Base-by-base conservation (phyloP, 140 eudicot species). In the Bidens hawaiensis region DNA sequence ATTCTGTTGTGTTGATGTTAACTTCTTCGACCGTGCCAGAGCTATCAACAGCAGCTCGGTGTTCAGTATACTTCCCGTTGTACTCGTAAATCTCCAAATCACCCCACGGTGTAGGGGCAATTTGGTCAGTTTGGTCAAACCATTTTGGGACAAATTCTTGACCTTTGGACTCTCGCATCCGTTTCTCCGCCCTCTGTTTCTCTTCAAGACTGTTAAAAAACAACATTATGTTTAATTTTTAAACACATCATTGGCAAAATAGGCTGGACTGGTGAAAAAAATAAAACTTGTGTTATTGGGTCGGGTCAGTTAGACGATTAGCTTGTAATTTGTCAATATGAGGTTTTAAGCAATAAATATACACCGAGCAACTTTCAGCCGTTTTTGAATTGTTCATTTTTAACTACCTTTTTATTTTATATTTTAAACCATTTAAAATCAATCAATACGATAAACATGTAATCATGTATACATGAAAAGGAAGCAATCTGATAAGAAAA, bases 151-250 rank as follows among this genome's bases (percentile, higher is more conserved):
- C 56, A 43, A 93, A 93, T 52, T 81, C 51, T 6, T 83, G 79
- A 6, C 84, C 82, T 59, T 88, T 85, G 1, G 95, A 69, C 45
- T 93, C 99, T 48, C 99, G 75, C 1, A 62, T 82, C 77, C 88
- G 75, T 81, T 85, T 93, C 68, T 93, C 99, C 14, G 96, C 97
- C 75, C 99, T 83, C 76, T 93, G 99, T 58, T 71, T 85, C 80
- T 88, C 97, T 80, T 93, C 99, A 76, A 93, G 58, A 33, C 99
- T 93, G 64, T 19, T 60, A 47, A 40, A 54, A 11, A 65, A 15
- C 45, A 31, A 12, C 15, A 7, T 56, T 15, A 28, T 15, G 24
- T 15, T 52, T 24, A 52, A 25, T 13, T 52, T 22, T 22, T 51
- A 8, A 49, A 22, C 30, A 49, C 3, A 10, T 49, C 24, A 4